Percentiles rank a stretch among this genome's conserved stretches.
phyloP scores from a whole-genome alignment of 73 alveolate species.

The Urostyla sp. region DNA sequence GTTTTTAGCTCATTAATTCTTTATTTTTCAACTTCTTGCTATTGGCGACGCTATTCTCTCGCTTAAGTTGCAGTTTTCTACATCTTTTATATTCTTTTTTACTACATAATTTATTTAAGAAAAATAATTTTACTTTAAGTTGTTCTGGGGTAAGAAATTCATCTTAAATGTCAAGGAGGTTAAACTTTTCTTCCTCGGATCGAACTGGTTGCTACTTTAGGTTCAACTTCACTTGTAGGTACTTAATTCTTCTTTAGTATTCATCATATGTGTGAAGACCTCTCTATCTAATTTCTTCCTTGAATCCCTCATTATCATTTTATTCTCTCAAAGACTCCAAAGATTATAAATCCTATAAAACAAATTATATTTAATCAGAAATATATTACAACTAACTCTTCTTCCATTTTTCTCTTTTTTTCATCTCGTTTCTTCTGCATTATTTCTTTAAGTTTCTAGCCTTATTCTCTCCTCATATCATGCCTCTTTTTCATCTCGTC shows the following conservation, averaged over 20 bases:
- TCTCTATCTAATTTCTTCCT: slow-evolving; percentile 78
- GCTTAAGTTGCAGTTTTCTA: slow-evolving; percentile 85
- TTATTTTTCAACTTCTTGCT: slow-evolving; percentile 80
- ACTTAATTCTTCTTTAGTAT: slow-evolving; percentile 77
- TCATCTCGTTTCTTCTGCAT: slow-evolving; percentile 71
- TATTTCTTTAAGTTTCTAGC: slow-evolving; percentile 64
- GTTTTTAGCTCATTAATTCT: slow-evolving; percentile 81
- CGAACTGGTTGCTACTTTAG: slow-evolving; percentile 73
- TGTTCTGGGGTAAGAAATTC: slow-evolving; percentile 89
- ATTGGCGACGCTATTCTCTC: slow-evolving; percentile 82
- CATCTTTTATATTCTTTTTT: slow-evolving; percentile 93
- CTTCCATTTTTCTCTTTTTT: slow-evolving; percentile 57
- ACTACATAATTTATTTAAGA: too few species aligned
- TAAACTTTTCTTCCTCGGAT: slow-evolving; percentile 86
- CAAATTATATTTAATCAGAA: too few species aligned
- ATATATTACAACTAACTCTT: slow-evolving; percentile 62
- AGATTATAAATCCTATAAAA: slow-evolving; percentile 44
- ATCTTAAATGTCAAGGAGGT: slow-evolving; percentile 87
- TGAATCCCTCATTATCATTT: slow-evolving; percentile 74
- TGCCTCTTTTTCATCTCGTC: slow-evolving; percentile 54
- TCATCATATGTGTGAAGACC: slow-evolving; percentile 85
- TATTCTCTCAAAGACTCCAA: slow-evolving; percentile 56
- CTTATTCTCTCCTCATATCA: slow-evolving; percentile 67
- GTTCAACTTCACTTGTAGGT: slow-evolving; percentile 78
- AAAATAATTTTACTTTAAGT: too few species aligned